Evolutionary conservation across 1,139 yeast species (phyloP), one percentile per base, ranked within the genome.

Genomic region (Hemisphaericaspora xylofermentans): DNA sequence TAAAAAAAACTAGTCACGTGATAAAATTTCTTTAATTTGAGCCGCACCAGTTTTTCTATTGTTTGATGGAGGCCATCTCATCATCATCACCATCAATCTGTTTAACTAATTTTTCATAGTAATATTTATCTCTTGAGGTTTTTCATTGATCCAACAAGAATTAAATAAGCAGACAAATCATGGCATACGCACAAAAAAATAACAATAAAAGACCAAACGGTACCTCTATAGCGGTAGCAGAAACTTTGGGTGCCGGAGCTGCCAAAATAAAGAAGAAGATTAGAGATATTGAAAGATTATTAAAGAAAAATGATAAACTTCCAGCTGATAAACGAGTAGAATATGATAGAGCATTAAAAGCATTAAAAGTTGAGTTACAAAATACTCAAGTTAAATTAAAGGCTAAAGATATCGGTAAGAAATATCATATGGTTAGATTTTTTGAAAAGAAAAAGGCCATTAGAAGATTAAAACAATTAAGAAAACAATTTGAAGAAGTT

Each of bases 341-440:
- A 49, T 84, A 88, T 51, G 97, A 93, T 62, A 81, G 98, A 64
- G 91, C 95, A 2, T 66, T 93, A 44, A 80, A 79, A 43, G 91
- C 94, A 0, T 66, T 89, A 43, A 74, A 78, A 44, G 66, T 75
- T 3, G 96, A 91, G 57, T 69, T 89, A 39, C 75, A 71, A 42
- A 74, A 74, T 38, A 78, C 80, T 9, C 76, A 78, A 48, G 48
- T 63, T 25, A 69, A 71, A 32, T 68, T 74, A 38, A 75, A 74
- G 50, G 78, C 82, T 6, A 78, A 76, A 52, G 76, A 78, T 43
- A 66, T 76, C 35, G 80, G 88, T n/a, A 77, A 82, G 51, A 87
- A 84, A 63, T 93, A 94, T 61, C 97, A 88, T 57, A 91, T 89
- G 94, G 93, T 93, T 37, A 75, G 94, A 50, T 93, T 94, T 57